Conservation (phyloP, 1,284 basidiomycete species). For the Xerocomus tenax region DNA sequence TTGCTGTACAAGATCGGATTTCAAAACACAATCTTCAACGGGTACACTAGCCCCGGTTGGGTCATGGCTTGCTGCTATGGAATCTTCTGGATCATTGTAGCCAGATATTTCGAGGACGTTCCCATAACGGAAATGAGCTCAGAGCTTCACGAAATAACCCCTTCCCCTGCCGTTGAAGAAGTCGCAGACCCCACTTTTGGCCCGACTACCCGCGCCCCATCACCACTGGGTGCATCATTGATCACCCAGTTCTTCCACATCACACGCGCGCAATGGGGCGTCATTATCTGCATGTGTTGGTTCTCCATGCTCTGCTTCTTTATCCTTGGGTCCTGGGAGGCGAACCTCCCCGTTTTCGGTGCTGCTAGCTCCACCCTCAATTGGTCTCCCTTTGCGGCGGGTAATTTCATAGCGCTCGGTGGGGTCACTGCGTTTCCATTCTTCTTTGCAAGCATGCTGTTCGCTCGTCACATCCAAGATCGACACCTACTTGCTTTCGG, state of each 20-base stretch:
- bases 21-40: slow-evolving; percentile 44
- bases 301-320: slow-evolving; percentile 68
- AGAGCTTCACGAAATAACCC: slow-evolving; percentile 11
- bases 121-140: slow-evolving; percentile 15
- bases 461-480: slow-evolving; percentile 53
- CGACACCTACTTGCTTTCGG: slow-evolving; percentile 51
- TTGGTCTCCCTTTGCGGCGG: slow-evolving; percentile 56
- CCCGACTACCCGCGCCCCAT: background rate
- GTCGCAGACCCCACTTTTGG: background rate
- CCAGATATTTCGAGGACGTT: slow-evolving; percentile 48
- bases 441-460: slow-evolving; percentile 52
- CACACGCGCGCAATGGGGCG: slow-evolving; percentile 38
- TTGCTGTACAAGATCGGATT: slow-evolving; percentile 53
- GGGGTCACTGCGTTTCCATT: slow-evolving; percentile 57
- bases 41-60: slow-evolving; percentile 63
- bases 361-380: slow-evolving; percentile 37
- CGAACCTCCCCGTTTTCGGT: slow-evolving; percentile 61
- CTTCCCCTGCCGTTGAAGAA: slow-evolving; percentile 6
- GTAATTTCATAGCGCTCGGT: slow-evolving; percentile 64
- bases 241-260: slow-evolving; percentile 16
- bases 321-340: slow-evolving; percentile 63
- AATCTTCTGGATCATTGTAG: slow-evolving; percentile 42
- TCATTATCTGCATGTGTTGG: slow-evolving; percentile 62
- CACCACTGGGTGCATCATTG: slow-evolving; percentile 11
- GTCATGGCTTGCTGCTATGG: slow-evolving; percentile 50